Base-by-base conservation (phyloP, 2,329 filamentous ascomycete genomes). In the Waltergamsia citrina region DNA sequence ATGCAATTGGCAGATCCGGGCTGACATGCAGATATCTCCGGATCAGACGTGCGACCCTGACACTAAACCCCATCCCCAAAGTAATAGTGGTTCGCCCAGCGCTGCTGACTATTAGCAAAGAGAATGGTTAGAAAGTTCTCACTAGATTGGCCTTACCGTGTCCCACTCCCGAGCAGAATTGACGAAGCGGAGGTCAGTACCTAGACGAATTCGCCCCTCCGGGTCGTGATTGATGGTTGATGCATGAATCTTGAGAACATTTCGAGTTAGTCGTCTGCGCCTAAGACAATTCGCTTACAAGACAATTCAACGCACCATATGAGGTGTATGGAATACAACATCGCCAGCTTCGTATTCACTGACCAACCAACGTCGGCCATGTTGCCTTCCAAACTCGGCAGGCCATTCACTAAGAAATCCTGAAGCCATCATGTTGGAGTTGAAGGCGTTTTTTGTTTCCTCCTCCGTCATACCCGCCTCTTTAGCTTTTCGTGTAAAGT, bases 201-300 rank as follows among this genome's bases (percentile, higher is more conserved):
- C 71, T 1, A 75, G 57, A 2, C 71, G 60, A 31, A 75, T 74
- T 1, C 65, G 49, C 35, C 67, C 65, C 6, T 65, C 52, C 0
- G 60, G 58, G 28, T 74, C 68, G 30, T 67, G 56, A 33, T 75
- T 76, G 37, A 73, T 56, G 0, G 67, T 71, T 3, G 69, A 74
- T 0, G 71, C 69, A 45, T 75, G 71, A 14, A 75, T 74, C 68
- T 71, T n/a, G n/a, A n/a, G n/a, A n/a, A n/a, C n/a, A n/a, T n/a
- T n/a, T n/a, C n/a, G n/a, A n/a, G n/a, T n/a, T n/a, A n/a, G n/a
- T n/a, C n/a, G n/a, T n/a, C n/a, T n/a, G n/a, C n/a, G n/a, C n/a
- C n/a, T n/a, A n/a, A n/a, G n/a, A n/a, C n/a, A n/a, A n/a, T n/a
- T n/a, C n/a, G n/a, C n/a, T n/a, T n/a, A n/a, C n/a, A n/a, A n/a